Percentiles rank a stretch among this genome's conserved stretches.
phyloP scores from a whole-genome alignment of 1,139 yeast species.

The Hansenula anomala region DNA sequence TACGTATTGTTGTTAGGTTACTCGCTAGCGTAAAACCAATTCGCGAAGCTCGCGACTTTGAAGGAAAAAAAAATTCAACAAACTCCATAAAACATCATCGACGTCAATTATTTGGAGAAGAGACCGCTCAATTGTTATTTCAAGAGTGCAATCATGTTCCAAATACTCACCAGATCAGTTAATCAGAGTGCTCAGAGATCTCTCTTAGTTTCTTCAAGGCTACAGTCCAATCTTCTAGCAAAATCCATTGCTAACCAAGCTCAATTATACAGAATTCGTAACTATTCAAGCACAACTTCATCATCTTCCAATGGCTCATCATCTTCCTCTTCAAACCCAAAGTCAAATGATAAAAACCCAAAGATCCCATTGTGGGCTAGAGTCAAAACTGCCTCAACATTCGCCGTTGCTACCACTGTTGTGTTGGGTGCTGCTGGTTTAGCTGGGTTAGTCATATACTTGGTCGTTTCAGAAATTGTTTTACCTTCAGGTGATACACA shows the following conservation, averaged over 20 bases:
- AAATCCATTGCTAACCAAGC: neutral
- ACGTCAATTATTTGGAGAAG: no score
- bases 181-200: neutral
- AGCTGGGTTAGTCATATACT: constrained; percentile 66
- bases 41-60: no score
- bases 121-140: no score
- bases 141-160: neutral
- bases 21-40: no score
- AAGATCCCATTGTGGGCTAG: constrained; percentile 29
- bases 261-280: neutral
- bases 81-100: neutral
- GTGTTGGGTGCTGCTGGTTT: constrained; percentile 68
- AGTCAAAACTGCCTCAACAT: constrained; percentile 53
- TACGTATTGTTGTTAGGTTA: no score
- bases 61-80: neutral
- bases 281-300: neutral
- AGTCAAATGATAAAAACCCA: constrained; percentile 6
- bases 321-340: neutral
- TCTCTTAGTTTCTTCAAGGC: neutral
- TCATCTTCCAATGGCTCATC: neutral
- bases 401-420: constrained; percentile 53
- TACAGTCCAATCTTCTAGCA: neutral
- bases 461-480: constrained; percentile 71
- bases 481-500: constrained; percentile 91
- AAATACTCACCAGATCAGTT: neutral